These are phyloP conservation scores for Boletellus ananas DNA, from an alignment of 768 basidiomycete species.

Conservation along the genomic window DNA sequence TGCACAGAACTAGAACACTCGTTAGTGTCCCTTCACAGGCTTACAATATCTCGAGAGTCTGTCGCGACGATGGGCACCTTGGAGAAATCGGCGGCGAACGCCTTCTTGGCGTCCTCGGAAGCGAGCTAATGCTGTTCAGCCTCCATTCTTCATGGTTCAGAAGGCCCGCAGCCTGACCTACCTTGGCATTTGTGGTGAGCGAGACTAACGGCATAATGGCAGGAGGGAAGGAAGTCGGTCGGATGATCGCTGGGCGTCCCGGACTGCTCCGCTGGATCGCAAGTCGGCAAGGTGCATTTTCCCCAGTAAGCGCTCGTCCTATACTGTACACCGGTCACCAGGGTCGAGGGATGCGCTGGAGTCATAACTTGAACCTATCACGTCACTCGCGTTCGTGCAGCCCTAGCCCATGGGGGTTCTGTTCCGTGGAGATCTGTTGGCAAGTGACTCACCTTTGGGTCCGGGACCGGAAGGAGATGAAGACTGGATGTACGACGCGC, in stretches of 20 bases:
- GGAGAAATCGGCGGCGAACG: constrained; percentile 49
- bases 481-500: too few species aligned
- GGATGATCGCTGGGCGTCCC: neutral
- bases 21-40: neutral
- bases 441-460: too few species aligned
- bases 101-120: constrained; percentile 29
- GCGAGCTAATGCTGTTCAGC: constrained; percentile 6
- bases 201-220: constrained; percentile 36
- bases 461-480: too few species aligned
- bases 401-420: too few species aligned
- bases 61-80: constrained; percentile 37
- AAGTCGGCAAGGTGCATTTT: neutral
- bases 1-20: constrained; percentile 44
- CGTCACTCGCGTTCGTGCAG: too few species aligned
- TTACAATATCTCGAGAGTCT: neutral
- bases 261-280: neutral
- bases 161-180: constrained; percentile 5
- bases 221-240: neutral
- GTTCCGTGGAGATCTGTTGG: too few species aligned
- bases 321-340: too few species aligned
- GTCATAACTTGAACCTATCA: too few species aligned
- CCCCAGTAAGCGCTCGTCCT: too few species aligned
- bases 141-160: neutral
- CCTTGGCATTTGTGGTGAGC: constrained; percentile 39
- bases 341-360: too few species aligned